phyloP scores from a whole-genome alignment of 1,284 basidiomycete species.

The Microbotryum lychnidis-dioicae region DNA sequence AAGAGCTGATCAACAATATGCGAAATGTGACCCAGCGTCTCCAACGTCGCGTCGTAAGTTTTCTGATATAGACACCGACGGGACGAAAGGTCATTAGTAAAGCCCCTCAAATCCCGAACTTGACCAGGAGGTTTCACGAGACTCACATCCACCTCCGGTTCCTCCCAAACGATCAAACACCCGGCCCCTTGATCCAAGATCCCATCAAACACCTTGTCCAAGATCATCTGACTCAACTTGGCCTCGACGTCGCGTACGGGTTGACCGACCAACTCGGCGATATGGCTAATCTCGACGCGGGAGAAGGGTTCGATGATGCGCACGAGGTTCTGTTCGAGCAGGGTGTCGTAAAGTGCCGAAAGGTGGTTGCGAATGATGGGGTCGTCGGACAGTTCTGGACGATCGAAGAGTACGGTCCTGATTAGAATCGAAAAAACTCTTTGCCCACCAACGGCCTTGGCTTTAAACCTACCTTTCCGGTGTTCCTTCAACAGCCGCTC shows the following conservation, averaged over 20 bases:
- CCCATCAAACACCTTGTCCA: conserved; percentile 89
- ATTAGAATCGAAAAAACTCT: background rate
- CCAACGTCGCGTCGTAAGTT: conserved; percentile 75
- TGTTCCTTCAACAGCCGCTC: conserved; percentile 81
- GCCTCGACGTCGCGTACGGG: conserved; percentile 85
- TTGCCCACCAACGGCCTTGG: background rate
- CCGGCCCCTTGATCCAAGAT: conserved; percentile 92
- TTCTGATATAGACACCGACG: conserved; percentile 46
- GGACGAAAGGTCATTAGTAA: conserved; percentile 15
- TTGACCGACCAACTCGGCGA: conserved; percentile 83
- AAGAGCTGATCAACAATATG: conserved; percentile 88
- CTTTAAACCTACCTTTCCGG: conserved; percentile 58
- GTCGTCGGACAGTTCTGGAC: conserved; percentile 77
- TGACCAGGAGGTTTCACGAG: background rate
- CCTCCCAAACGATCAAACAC: conserved; percentile 81
- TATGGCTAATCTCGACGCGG: conserved; percentile 79
- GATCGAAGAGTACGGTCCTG: background rate
- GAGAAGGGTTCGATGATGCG: conserved; percentile 94
- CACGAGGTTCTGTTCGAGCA: conserved; percentile 89
- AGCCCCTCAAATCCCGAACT: background rate
- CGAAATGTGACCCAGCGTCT: conserved; percentile 79
- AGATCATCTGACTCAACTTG: conserved; percentile 97
- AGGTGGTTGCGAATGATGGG: conserved; percentile 90
- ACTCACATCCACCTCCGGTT: conserved; percentile 60
- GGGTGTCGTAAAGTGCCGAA: conserved; percentile 83